Evolutionary conservation across 1,139 yeast species (phyloP).

Genomic region (Protomyces pachydermus): DNA sequence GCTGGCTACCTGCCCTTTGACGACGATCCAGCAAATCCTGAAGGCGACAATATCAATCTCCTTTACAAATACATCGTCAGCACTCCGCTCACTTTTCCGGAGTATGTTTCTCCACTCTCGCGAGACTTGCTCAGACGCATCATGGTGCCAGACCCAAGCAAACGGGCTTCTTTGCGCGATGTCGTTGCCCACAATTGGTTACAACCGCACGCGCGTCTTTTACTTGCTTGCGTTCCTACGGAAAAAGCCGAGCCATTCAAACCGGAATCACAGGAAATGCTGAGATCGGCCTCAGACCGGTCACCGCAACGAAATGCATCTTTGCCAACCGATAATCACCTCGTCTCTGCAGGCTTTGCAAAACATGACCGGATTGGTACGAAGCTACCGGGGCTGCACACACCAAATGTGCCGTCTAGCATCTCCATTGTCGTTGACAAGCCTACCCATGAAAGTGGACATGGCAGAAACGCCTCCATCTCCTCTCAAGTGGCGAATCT

Average conservation of each 20-base stretch:
- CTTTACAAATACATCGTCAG: conserved; percentile 85
- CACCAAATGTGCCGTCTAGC: not conserved
- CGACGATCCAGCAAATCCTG: conserved; percentile 94
- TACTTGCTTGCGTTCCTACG: not conserved
- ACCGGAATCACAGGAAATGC: conserved; percentile 5
- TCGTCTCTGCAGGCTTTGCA: conserved; percentile 29
- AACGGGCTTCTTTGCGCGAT: conserved; percentile 62
- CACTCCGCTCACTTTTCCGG: conserved; percentile 92
- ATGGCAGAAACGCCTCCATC: conserved; percentile 25
- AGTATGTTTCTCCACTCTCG: conserved; percentile 83
- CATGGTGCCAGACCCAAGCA: conserved; percentile 78
- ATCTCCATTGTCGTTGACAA: not conserved
- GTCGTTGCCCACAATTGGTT: conserved; percentile 86
- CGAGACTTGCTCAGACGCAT: conserved; percentile 83
- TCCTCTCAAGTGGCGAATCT: not conserved
- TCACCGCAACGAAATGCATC: conserved; percentile 4
- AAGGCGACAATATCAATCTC: conserved; percentile 88
- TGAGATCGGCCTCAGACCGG: conserved; percentile 7
- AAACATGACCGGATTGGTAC: conserved; percentile 26
- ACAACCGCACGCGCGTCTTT: conserved; percentile 59
- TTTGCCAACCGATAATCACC: conserved; percentile 15
- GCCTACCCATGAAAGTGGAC: conserved; percentile 32
- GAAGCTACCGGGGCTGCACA: not conserved
- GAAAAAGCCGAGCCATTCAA: not conserved
- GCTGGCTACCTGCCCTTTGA: conserved; percentile 97